Evolutionary conservation across 768 basidiomycete genomes (phyloP).

Genomic region (Cantharellus cinnabarinus): DNA sequence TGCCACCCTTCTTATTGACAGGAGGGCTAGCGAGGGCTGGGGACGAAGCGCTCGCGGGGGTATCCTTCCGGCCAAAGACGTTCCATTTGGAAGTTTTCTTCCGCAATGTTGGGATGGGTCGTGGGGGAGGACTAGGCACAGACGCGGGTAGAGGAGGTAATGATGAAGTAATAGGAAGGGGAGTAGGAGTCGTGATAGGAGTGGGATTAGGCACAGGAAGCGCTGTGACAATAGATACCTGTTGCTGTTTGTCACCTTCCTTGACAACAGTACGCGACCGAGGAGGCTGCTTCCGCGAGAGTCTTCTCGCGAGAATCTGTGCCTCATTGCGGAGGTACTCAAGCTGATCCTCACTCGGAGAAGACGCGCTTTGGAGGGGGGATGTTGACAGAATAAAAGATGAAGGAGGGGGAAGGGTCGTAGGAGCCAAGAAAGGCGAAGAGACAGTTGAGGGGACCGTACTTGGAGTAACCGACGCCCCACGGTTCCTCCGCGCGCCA

Average conservation of each 20-base stretch:
- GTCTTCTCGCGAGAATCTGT: conserved; percentile 65
- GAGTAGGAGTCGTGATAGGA: background rate
- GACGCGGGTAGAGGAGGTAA: conserved; percentile 2
- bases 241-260: too few relatives aligned
- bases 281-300: conserved; percentile 22
- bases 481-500: conserved; percentile 36
- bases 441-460: conserved; percentile 6
- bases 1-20: too few relatives aligned
- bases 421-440: conserved; percentile 10
- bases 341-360: too few relatives aligned
- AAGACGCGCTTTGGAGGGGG: too few relatives aligned
- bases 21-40: too few relatives aligned
- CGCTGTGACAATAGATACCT: background rate
- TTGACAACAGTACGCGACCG: too few relatives aligned
- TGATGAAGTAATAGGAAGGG: background rate
- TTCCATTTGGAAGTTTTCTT: conserved; percentile 85
- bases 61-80: conserved; percentile 28
- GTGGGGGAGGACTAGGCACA: conserved; percentile 5
- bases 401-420: background rate
- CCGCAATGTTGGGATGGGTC: conserved; percentile 12
- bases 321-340: conserved; percentile 59
- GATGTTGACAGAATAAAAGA: background rate
- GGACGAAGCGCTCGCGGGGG: too few relatives aligned
- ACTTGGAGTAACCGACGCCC: too few relatives aligned
- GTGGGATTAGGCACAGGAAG: background rate